phyloP scores from a whole-genome alignment of 23 red algal genomes.

The Agarophyton chilense region DNA sequence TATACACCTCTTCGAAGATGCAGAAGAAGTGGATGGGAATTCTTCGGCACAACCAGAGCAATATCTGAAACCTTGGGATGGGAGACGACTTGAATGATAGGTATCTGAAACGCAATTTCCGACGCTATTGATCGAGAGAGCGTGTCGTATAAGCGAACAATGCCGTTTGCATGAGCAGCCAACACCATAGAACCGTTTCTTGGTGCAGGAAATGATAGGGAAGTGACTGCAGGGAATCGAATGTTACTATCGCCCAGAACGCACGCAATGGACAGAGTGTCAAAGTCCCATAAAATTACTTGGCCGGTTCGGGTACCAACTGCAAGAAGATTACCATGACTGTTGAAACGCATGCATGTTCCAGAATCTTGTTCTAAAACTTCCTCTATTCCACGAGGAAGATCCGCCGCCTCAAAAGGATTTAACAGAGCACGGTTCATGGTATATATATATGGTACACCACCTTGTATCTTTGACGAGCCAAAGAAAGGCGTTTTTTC shows the following conservation, averaged over 20 bases:
- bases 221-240: conserved; percentile 3
- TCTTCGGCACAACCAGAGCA: conserved; percentile 31
- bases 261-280: conserved; percentile 65
- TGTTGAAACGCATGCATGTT: conserved; percentile 84
- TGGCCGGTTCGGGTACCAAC: conserved; percentile 57
- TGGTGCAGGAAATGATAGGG: conserved; percentile 58
- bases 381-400: conserved; percentile 71
- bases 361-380: conserved; percentile 53
- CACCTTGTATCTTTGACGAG: neutral
- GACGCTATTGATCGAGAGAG: conserved; percentile 11
- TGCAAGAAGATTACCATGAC: conserved; percentile 88
- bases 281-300: conserved; percentile 87
- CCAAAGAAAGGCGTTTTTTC: too few species aligned
- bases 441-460: neutral
- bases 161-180: conserved; percentile 4
- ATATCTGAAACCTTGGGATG: conserved; percentile 50
- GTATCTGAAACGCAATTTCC: conserved; percentile 35
- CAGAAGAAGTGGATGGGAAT: conserved; percentile 49
- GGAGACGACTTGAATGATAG: conserved; percentile 39
- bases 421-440: conserved; percentile 90
- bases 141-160: conserved; percentile 55
- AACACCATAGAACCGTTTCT: conserved; percentile 59
- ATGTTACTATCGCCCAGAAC: neutral
- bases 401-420: conserved; percentile 73
- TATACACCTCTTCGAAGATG: conserved; percentile 42